Evolutionary conservation across 306 rosid species (phyloP).

Genomic region (Castanopsis chinensis): DNA sequence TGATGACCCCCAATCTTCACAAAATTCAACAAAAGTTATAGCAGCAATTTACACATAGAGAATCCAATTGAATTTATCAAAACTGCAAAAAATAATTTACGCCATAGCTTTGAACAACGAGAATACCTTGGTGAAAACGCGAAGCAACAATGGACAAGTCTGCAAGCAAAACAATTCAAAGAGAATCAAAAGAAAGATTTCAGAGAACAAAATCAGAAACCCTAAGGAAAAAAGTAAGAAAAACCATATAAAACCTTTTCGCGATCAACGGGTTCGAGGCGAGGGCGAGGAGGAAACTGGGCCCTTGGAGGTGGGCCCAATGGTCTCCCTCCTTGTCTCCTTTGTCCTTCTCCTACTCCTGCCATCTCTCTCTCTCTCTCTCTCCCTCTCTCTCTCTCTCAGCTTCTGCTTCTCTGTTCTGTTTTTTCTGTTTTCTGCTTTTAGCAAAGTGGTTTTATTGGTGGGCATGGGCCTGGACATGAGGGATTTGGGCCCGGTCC

Average conservation of each 20-base stretch:
- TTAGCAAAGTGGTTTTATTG: not conserved
- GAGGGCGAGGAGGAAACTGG: slow-evolving; percentile 44
- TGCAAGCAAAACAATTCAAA: slow-evolving; percentile 23
- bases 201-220: not conserved
- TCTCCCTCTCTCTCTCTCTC: slow-evolving; percentile 1
- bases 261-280: slow-evolving; percentile 54
- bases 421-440: not conserved
- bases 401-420: not conserved
- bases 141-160: slow-evolving; percentile 91
- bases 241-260: slow-evolving; percentile 39
- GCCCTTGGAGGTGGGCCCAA: slow-evolving; percentile 44
- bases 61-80: not conserved
- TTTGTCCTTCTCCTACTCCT: slow-evolving; percentile 32
- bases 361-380: slow-evolving; percentile 35
- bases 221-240: not conserved
- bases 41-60: not conserved
- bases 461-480: not conserved
- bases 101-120: not conserved
- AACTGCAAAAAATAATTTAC: too few relatives aligned
- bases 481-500: not conserved
- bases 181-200: not conserved
- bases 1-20: slow-evolving; percentile 77
- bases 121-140: slow-evolving; percentile 87
- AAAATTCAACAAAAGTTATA: slow-evolving; percentile 1
- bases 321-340: slow-evolving; percentile 45